Evolutionary conservation across 208 protist species (phyloP).

Genomic region (Leishmania mexicana): DNA sequence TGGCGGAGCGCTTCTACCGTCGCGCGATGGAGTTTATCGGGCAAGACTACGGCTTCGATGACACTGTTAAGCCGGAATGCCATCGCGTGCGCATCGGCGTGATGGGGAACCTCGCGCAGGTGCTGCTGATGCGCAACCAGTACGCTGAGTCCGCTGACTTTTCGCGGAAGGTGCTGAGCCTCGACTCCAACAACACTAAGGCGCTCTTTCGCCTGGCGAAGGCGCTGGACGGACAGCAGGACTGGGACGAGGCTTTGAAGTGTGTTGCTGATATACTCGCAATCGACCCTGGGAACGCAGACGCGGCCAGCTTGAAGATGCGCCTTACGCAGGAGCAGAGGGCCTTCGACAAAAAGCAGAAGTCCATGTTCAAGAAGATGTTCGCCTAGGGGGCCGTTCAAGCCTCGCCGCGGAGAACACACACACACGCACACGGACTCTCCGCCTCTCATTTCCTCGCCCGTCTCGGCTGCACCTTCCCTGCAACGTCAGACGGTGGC

Average conservation of each 20-base stretch:
- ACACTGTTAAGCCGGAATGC: conserved; percentile 55
- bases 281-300: conserved; percentile 61
- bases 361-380: conserved; percentile 82
- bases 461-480: not conserved
- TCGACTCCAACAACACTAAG: conserved; percentile 67
- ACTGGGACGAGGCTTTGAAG: conserved; percentile 72
- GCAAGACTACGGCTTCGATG: conserved; percentile 66
- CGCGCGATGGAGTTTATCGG: conserved; percentile 87
- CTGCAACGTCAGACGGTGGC: not conserved
- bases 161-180: conserved; percentile 69
- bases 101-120: conserved; percentile 81
- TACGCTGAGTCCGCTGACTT: conserved; percentile 54
- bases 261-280: conserved; percentile 54
- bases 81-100: conserved; percentile 55
- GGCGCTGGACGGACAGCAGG: conserved; percentile 58
- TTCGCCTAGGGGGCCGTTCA: conserved; percentile 49
- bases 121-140: conserved; percentile 55
- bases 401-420: not conserved
- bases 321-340: conserved; percentile 52
- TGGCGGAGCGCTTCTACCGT: conserved; percentile 84
- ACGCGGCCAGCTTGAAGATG: conserved; percentile 55
- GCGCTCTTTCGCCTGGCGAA: conserved; percentile 80
- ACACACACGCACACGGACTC: not conserved
- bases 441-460: not conserved
- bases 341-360: conserved; percentile 84